A percentile compares a stretch with the other conserved stretches of the same genome.
Evolutionary conservation across 2,329 filamentous ascomycete genomes (phyloP).

Genomic region (Cryphonectria nitschkei): DNA sequence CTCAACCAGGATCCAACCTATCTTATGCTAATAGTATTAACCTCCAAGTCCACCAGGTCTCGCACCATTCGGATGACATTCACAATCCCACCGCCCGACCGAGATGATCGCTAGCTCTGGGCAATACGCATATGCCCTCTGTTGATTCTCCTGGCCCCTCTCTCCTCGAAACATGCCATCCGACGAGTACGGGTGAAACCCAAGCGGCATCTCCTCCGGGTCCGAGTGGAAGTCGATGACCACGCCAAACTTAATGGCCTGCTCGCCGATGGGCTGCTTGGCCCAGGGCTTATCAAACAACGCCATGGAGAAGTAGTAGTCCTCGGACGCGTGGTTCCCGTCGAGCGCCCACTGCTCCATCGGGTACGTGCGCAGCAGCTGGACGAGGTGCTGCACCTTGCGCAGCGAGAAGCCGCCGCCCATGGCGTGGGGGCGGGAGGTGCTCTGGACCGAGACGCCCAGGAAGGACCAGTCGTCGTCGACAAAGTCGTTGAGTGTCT

Average conservation of each 20-base stretch:
- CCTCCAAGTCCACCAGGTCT: constrained; percentile 17
- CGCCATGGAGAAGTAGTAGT: constrained; percentile 60
- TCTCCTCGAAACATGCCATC: constrained; percentile 14
- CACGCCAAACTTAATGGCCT: constrained; percentile 17
- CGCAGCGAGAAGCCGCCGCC: constrained; percentile 56
- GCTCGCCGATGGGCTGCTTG: constrained; percentile 43
- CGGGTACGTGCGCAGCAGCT: constrained; percentile 51
- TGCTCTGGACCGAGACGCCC: constrained; percentile 7
- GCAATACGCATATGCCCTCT: constrained; percentile 13
- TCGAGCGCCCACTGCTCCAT: constrained; percentile 35
- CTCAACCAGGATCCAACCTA: no score
- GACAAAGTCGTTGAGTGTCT: constrained; percentile 52
- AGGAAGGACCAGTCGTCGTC: constrained; percentile 51
- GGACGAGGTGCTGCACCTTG: constrained; percentile 55
- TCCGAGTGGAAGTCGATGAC: background rate
- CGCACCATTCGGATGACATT: constrained; percentile 7
- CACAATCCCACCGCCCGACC: constrained; percentile 14
- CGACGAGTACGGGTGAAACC: constrained; percentile 17
- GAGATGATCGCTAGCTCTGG: constrained; percentile 14
- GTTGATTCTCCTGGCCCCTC: constrained; percentile 17
- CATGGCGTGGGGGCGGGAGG: constrained; percentile 33
- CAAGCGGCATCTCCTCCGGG: constrained; percentile 18
- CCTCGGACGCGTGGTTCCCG: constrained; percentile 43
- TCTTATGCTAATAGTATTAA: background rate
- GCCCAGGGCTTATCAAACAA: constrained; percentile 52